Evolutionary conservation across 192 early-diverging fungal genomes (phyloP).

Genomic region (Rhizophagus clarus): DNA sequence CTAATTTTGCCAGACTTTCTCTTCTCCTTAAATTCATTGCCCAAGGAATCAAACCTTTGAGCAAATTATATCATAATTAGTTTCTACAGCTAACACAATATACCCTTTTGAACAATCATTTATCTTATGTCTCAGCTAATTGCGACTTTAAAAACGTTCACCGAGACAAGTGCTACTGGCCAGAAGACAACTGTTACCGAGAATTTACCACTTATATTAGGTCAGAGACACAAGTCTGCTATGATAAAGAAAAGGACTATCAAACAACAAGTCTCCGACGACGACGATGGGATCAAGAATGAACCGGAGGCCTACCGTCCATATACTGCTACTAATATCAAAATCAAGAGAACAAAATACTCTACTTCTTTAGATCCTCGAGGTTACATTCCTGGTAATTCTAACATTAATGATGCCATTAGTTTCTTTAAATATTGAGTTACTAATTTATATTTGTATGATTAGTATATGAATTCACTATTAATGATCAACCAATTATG

Average conservation of each 20-base stretch:
- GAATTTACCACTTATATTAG: background rate
- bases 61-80: background rate
- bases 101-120: background rate
- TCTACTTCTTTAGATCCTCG: slow-evolving; percentile 63
- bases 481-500: slow-evolving; percentile 63
- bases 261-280: slow-evolving; percentile 16
- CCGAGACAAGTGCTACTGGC: background rate
- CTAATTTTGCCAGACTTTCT: background rate
- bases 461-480: slow-evolving; percentile 61
- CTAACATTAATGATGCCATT: background rate
- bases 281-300: background rate
- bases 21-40: background rate
- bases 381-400: slow-evolving; percentile 63
- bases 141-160: background rate
- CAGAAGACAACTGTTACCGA: background rate
- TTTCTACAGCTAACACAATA: background rate
- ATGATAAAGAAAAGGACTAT: slow-evolving; percentile 13
- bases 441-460: background rate
- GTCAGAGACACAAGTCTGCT: slow-evolving; percentile 5
- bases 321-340: slow-evolving; percentile 29
- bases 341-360: slow-evolving; percentile 59
- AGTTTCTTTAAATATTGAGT: background rate
- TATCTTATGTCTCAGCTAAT: background rate
- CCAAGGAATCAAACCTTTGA: background rate
- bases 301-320: slow-evolving; percentile 20